phyloP scores from a whole-genome alignment of 2,329 filamentous ascomycete species.

The Ascochyta lentis region DNA sequence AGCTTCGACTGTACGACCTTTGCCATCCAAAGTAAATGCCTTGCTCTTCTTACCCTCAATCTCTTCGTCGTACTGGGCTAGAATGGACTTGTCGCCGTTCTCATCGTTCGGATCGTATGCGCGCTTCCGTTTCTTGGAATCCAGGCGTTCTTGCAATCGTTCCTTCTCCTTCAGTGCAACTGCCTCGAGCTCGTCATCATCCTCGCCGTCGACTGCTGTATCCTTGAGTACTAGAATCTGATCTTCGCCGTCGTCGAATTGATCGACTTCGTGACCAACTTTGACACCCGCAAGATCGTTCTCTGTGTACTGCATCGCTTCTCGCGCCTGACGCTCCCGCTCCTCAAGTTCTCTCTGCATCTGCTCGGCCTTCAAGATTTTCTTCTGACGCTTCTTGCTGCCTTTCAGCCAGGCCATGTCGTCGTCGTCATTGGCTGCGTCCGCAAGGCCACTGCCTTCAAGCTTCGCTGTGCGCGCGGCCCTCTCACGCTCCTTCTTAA shows the following conservation, averaged over 20 bases:
- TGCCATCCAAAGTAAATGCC: conserved; percentile 82
- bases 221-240: conserved; percentile 96
- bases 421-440: conserved; percentile 73
- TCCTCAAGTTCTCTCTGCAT: conserved; percentile 79
- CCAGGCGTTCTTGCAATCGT: conserved; percentile 74
- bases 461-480: conserved; percentile 78
- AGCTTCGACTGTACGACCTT: conserved; percentile 70
- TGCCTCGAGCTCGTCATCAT: conserved; percentile 89
- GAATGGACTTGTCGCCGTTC: conserved; percentile 69
- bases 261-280: conserved; percentile 83
- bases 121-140: conserved; percentile 87
- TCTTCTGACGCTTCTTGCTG: conserved; percentile 93
- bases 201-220: conserved; percentile 79
- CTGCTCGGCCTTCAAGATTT: conserved; percentile 76
- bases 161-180: conserved; percentile 74
- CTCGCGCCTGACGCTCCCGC: conserved; percentile 68
- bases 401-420: conserved; percentile 86
- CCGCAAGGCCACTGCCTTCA: conserved; percentile 83
- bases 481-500: conserved; percentile 86
- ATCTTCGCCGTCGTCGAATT: conserved; percentile 81
- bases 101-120: conserved; percentile 85
- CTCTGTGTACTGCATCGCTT: conserved; percentile 74
- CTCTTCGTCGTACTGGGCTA: conserved; percentile 95
- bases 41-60: conserved; percentile 90
- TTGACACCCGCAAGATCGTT: conserved; percentile 89